Base-by-base conservation (phyloP, 768 basidiomycete genomes). In the Naganishia vishniacii region DNA sequence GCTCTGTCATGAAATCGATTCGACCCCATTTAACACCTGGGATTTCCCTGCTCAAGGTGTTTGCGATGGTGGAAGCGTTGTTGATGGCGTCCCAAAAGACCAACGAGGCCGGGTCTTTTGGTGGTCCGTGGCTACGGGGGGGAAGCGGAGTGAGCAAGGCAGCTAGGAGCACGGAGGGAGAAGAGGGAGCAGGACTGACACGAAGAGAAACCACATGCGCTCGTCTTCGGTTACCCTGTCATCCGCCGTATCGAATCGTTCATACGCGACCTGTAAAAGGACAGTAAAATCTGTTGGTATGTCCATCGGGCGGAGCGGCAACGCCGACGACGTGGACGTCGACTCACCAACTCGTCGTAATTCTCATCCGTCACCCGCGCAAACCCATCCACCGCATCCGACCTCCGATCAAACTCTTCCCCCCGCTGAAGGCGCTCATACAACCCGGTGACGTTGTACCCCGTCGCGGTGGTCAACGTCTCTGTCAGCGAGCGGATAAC, bases 1-100 rank as follows among this genome's bases (percentile, higher is more conserved):
- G 91, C 67, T 92, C 90, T 66, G 86, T 85, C 67, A 91, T 78
- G 76, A 91, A 94, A 79, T 93, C 89, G 64, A 94, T 84, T 66
- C 91, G 84, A 56, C 84, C 91, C 83, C 87, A 93, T 63, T 83
- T 85, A 9, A 56, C 20, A 23, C 34, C 34, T 40, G 12, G 34
- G 62, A 92, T 82, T 71, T 88, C 75, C 3, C 84, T 84, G 18
- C 89, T 77, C 73, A 87, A 88, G 34, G 83, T 59, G 9, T 34
- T 20, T 5, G 85, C 82, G 67, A 82, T 78, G 74, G 90, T 88
- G 74, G 81, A 89, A 2, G 89, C 83, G 12, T 82, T 80, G 71
- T 91, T 89, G 71, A 90, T 91, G 29, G 84, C 79, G 32, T 84
- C 73, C 76, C 91, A 88, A 46, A 88, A 82, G 49, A 81, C 80